phyloP scores from a whole-genome alignment of 345 rosid genomes.

The Salix viminalis region DNA sequence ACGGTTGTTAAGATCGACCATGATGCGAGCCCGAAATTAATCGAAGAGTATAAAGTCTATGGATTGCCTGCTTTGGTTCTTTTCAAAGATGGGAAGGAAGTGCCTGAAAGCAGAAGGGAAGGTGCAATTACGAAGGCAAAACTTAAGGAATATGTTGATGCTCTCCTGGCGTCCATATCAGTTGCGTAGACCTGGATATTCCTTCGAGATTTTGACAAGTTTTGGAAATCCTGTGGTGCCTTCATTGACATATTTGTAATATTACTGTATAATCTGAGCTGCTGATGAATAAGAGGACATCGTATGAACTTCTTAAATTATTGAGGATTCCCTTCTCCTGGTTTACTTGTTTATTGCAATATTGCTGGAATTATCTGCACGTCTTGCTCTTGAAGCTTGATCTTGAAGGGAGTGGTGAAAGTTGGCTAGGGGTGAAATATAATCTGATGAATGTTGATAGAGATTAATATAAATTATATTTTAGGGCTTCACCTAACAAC shows the following conservation, averaged over 20 bases:
- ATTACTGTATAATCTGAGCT: too few species aligned
- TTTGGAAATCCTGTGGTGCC: background rate
- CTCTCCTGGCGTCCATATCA: conserved; percentile 46
- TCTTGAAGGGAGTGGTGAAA: too few species aligned
- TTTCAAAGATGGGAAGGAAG: conserved; percentile 70
- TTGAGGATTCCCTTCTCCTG: too few species aligned
- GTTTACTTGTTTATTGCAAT: too few species aligned
- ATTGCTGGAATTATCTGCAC: too few species aligned
- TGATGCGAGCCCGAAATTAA: conserved; percentile 59
- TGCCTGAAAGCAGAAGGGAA: conserved; percentile 76
- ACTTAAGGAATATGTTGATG: conserved; percentile 68
- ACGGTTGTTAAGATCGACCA: conserved; percentile 74
- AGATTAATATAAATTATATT: too few species aligned
- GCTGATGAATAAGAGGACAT: too few species aligned
- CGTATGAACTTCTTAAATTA: too few species aligned
- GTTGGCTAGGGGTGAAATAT: too few species aligned
- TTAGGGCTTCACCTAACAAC: too few species aligned
- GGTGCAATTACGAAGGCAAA: conserved; percentile 75
- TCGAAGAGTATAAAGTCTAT: conserved; percentile 64
- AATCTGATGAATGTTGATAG: too few species aligned
- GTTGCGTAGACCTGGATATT: conserved; percentile 33
- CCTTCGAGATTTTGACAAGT: background rate
- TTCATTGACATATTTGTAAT: background rate
- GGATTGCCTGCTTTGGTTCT: conserved; percentile 76
- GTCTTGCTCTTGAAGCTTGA: too few species aligned